Evolutionary conservation across 192 early-diverging fungal species (phyloP), one percentile per base, ranked within the genome.

Genomic region (Mortierella alpina): DNA sequence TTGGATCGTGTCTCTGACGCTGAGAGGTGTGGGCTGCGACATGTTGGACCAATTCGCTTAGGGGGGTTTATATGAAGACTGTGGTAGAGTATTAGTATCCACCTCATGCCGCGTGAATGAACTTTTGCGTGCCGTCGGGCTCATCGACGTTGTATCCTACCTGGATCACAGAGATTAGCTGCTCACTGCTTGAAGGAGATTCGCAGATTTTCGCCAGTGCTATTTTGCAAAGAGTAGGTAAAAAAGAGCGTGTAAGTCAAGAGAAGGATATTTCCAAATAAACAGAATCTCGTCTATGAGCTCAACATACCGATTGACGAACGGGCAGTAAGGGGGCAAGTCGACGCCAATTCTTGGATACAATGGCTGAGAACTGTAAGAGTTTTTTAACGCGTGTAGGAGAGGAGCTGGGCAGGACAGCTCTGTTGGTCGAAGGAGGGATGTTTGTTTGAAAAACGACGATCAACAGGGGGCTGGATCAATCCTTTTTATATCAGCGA

Each of bases 341-440:
- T 63, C 59, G 66, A 68, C 66, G 74, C 74, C 74, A 76, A 69
- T 69, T 76, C 74, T 76, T 76, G 74, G 74, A 76, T 76, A 76
- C 60, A 31, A 31, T 31, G 31, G 31, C 31, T 31, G 31, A 31
- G 31, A 31, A 31, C 31, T 31, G 3, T 31, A 31, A 31, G 31
- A 31, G 31, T 31, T 31, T 31, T 31, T 31, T 31, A 31, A 3
- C 31, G 31, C 31, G 31, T 31, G 31, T 31, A 31, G 31, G 31
- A 31, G 3, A 31, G 31, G 31, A 31, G 31, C 31, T 31, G 31
- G 31, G 31, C 3, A 31, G 31, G 31, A 31, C 31, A 31, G 31
- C 31, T 31, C 31, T 31, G 31, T 31, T 31, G 31, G 31, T 2
- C 31, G 3, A 31, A 31, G 31, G 31, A 31, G 3, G 31, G 31